Percentiles rank a stretch among this genome's conserved stretches.
Evolutionary conservation across 139 green algal genomes (phyloP).

Genomic region (Limnomonas spitsbergensis): DNA sequence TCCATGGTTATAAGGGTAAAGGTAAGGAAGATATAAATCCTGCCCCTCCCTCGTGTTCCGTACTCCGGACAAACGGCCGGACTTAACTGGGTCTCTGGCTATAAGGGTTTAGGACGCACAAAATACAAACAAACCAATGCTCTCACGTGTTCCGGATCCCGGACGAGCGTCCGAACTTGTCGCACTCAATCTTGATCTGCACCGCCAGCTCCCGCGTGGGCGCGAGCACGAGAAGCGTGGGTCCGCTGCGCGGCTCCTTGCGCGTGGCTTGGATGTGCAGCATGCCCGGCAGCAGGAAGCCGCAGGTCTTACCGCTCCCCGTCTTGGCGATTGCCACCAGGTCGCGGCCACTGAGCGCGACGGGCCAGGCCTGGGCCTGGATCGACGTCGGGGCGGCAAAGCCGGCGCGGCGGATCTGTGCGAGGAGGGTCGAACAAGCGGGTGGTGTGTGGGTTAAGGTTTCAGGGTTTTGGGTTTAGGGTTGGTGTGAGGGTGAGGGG

Average conservation of each 20-base stretch:
- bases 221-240: slow-evolving; percentile 81
- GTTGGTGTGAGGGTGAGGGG: too few relatives aligned
- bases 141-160: slow-evolving; percentile 73
- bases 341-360: slow-evolving; percentile 73
- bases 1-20: too few relatives aligned
- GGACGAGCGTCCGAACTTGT: slow-evolving; percentile 86
- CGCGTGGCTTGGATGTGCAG: slow-evolving; percentile 65
- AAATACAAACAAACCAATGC: too few relatives aligned
- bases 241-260: slow-evolving; percentile 60
- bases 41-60: too few relatives aligned
- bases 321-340: slow-evolving; percentile 86
- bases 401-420: slow-evolving; percentile 65
- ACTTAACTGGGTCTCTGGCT: too few relatives aligned
- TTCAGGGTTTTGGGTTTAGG: too few relatives aligned
- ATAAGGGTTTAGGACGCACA: too few relatives aligned
- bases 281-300: slow-evolving; percentile 79
- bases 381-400: slow-evolving; percentile 80
- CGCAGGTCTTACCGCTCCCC: slow-evolving; percentile 81
- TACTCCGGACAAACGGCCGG: too few relatives aligned
- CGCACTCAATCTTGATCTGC: slow-evolving; percentile 89
- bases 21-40: too few relatives aligned
- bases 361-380: slow-evolving; percentile 81
- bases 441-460: too few relatives aligned
- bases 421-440: too few relatives aligned
- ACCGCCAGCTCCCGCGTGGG: slow-evolving; percentile 92